Evolutionary conservation across 345 rosid species (phyloP).

Genomic region (Aethionema arabicum): DNA sequence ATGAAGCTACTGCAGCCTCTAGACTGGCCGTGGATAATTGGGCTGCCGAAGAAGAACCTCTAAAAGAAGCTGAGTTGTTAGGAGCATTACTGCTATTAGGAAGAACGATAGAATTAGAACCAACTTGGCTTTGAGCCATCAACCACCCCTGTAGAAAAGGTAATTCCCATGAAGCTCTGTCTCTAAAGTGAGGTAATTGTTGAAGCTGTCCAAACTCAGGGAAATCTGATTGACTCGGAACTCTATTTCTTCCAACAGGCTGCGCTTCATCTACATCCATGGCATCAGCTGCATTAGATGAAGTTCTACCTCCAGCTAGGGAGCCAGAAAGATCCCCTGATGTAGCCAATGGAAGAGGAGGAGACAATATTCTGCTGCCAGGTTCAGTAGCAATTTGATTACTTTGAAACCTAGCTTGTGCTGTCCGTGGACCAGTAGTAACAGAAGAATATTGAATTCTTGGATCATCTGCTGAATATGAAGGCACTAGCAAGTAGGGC

Average conservation of each 20-base stretch:
- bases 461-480: slow-evolving; percentile 48
- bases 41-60: slow-evolving; percentile 42
- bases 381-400: slow-evolving; percentile 40
- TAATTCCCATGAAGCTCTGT: slow-evolving; percentile 61
- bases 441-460: slow-evolving; percentile 44
- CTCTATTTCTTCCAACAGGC: slow-evolving; percentile 41
- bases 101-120: slow-evolving; percentile 46
- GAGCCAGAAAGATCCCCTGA: slow-evolving; percentile 40
- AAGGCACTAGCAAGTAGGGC: slow-evolving; percentile 54
- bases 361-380: slow-evolving; percentile 40
- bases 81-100: slow-evolving; percentile 40
- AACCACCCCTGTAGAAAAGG: slow-evolving; percentile 80
- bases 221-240: slow-evolving; percentile 33
- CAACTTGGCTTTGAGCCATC: slow-evolving; percentile 71
- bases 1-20: slow-evolving; percentile 54
- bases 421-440: slow-evolving; percentile 42
- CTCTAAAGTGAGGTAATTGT: slow-evolving; percentile 54
- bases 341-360: slow-evolving; percentile 43
- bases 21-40: slow-evolving; percentile 39
- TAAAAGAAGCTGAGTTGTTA: slow-evolving; percentile 39
- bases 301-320: slow-evolving; percentile 42
- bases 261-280: slow-evolving; percentile 69
- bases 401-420: slow-evolving; percentile 43
- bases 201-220: slow-evolving; percentile 53
- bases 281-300: slow-evolving; percentile 43